Base-by-base conservation (phyloP, 345 rosid species). In the Eucalyptus cloeziana region DNA sequence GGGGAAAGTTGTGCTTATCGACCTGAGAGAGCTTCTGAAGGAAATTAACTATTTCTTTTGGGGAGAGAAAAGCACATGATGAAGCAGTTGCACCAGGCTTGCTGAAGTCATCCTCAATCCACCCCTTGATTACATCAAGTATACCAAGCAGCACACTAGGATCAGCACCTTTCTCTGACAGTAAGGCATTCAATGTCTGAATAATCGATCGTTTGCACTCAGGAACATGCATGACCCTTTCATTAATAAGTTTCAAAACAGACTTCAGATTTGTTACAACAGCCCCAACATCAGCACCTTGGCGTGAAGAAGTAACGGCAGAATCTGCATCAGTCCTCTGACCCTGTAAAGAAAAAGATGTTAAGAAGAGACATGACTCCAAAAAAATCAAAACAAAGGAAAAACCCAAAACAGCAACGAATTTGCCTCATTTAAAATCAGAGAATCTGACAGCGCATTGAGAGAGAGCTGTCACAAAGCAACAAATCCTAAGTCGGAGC, bases 121-220 rank as follows among this genome's bases (percentile, higher is more conserved):
- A 98, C 93, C 96, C 95, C 91, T 95, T 98, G 89, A 96, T 88
- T 88, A 95, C 95, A 92, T 97, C 99, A 51, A 98, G 93, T 93
- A 97, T 94, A 94, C 98, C 96, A 87, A 97, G 96, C 91, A 98
- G 98, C 91, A 98, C 97, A 87, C 96, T 96, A 83, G 99, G 91
- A 93, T 96, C 99, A 47, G 98, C 97, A 64, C 98, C 97, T 91
- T 96, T 98, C 91, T 98, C 99, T 19, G 98, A 96, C 60, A 98
- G 97, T 92, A 97, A 93, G 60, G 93, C 89, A 92, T 98, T 98
- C 92, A 98, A 93, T 58, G 94, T 93, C 90, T 95, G 99, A 87
- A 96, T 94, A 43, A 95, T 93, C 40, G 94, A 91, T 90, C 97
- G 94, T 92, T 98, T 98, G 96, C 99, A 97, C 16, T 98, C 99